Percentiles rank a stretch among this genome's conserved stretches.
Conservation (phyloP, 2,329 filamentous ascomycete genomes). For the Fusarium nematophilum region DNA sequence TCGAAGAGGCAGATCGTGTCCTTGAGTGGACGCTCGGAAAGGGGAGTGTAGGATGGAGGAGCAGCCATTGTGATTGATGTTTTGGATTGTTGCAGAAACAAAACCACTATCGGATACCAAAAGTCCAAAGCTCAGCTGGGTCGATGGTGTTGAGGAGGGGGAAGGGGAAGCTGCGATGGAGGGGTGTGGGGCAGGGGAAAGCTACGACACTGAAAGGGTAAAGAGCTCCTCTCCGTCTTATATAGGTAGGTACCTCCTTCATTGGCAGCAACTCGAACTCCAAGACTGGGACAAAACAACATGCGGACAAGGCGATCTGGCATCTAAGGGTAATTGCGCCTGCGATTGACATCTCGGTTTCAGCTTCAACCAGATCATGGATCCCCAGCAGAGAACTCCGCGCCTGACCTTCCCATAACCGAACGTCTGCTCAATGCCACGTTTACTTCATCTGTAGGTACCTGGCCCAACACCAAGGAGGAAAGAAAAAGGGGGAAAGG, state of each 20-base stretch:
- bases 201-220: neutral
- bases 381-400: neutral
- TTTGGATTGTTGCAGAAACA: conserved; percentile 10
- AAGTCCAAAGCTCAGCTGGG: conserved; percentile 18
- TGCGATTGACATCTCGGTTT: neutral
- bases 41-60: conserved; percentile 71
- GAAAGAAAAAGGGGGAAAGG: too few species aligned
- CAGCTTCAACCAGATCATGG: neutral
- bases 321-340: neutral
- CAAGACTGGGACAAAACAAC: neutral
- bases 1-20: conserved; percentile 97
- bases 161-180: conserved; percentile 25
- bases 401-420: neutral
- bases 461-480: neutral
- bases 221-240: neutral
- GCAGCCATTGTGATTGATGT: conserved; percentile 53
- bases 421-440: conserved; percentile 13
- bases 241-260: too few species aligned
- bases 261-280: too few species aligned
- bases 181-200: conserved; percentile 30
- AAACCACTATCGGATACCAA: conserved; percentile 17
- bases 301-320: neutral
- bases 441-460: conserved; percentile 7
- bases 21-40: conserved; percentile 86
- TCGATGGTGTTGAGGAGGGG: conserved; percentile 32